A percentile compares a stretch with the other conserved stretches of the same genome.
phyloP scores from a whole-genome alignment of 1,284 basidiomycete species.

The Ceratobasidium sp. region DNA sequence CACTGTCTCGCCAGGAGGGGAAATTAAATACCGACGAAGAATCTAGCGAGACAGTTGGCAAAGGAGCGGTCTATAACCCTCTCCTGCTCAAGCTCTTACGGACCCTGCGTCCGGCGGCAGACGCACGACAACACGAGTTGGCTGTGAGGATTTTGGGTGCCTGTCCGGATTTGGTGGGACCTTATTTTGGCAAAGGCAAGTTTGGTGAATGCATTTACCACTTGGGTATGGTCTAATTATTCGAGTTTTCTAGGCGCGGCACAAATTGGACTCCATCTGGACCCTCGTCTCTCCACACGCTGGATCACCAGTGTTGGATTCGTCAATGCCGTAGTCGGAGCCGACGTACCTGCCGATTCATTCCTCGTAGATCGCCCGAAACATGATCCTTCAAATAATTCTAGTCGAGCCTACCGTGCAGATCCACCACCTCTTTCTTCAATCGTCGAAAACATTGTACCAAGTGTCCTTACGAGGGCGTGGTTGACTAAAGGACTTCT shows the following conservation, averaged over 20 bases:
- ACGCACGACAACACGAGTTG: slow-evolving; percentile 84
- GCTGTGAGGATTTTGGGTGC: slow-evolving; percentile 77
- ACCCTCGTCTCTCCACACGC: slow-evolving; percentile 84
- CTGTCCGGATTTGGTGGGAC: slow-evolving; percentile 82
- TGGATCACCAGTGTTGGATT: slow-evolving; percentile 91
- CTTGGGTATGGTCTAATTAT: slow-evolving; percentile 14
- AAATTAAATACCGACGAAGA: slow-evolving; percentile 50
- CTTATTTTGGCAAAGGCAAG: slow-evolving; percentile 59
- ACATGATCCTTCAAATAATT: not conserved
- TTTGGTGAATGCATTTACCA: slow-evolving; percentile 39
- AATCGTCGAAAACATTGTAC: slow-evolving; percentile 78
- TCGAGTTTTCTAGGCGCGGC: slow-evolving; percentile 64
- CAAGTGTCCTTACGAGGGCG: slow-evolving; percentile 69
- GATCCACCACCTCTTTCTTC: slow-evolving; percentile 70
- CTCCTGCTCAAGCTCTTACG: slow-evolving; percentile 80
- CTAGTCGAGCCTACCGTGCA: slow-evolving; percentile 18
- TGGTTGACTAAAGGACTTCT: slow-evolving; percentile 80
- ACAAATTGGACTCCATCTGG: slow-evolving; percentile 74
- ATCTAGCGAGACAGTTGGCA: slow-evolving; percentile 36
- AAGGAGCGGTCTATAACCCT: slow-evolving; percentile 77
- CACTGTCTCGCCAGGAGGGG: slow-evolving; percentile 39
- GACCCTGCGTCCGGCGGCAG: slow-evolving; percentile 79
- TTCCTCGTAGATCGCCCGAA: not conserved
- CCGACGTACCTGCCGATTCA: not conserved
- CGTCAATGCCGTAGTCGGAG: slow-evolving; percentile 49